phyloP scores from a whole-genome alignment of 495 filamentous ascomycete genomes.

The Patellaria atrata region DNA sequence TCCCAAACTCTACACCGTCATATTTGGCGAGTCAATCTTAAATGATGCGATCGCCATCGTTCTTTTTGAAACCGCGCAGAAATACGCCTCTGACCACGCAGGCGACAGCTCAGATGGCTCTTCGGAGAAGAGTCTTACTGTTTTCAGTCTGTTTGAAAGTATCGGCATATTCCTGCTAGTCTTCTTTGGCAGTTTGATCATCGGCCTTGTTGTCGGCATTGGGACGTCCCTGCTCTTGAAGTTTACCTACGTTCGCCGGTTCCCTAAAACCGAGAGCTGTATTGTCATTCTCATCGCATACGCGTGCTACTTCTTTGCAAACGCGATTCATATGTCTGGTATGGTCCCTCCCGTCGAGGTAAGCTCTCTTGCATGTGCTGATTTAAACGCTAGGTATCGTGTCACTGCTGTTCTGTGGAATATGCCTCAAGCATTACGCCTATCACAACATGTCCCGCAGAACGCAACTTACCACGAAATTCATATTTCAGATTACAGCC shows the following conservation, averaged over 20 bases:
- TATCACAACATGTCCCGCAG: slow-evolving; percentile 99
- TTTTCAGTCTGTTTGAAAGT: slow-evolving; percentile 71
- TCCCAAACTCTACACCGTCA: slow-evolving; percentile 93
- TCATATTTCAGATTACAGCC: slow-evolving; percentile 86
- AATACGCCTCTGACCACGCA: slow-evolving; percentile 53
- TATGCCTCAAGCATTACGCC: slow-evolving; percentile 95
- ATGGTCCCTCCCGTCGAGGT: slow-evolving; percentile 29
- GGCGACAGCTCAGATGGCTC: too few species aligned
- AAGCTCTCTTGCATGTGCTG: neutral
- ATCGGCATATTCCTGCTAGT: slow-evolving; percentile 88
- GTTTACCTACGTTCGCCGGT: slow-evolving; percentile 79
- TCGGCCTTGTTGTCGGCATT: slow-evolving; percentile 77
- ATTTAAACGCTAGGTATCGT: slow-evolving; percentile 62
- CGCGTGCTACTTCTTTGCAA: slow-evolving; percentile 92
- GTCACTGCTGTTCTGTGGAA: slow-evolving; percentile 90
- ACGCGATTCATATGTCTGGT: slow-evolving; percentile 90
- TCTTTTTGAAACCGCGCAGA: slow-evolving; percentile 91
- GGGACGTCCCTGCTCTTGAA: slow-evolving; percentile 77
- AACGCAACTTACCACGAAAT: slow-evolving; percentile 95
- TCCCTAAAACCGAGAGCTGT: slow-evolving; percentile 94
- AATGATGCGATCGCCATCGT: slow-evolving; percentile 98
- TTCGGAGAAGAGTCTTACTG: too few species aligned
- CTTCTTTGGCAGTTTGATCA: slow-evolving; percentile 86
- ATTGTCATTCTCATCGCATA: slow-evolving; percentile 88
- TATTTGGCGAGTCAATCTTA: slow-evolving; percentile 94